These are phyloP conservation scores for Entomortierella lignicola DNA, from an alignment of 192 early-diverging fungal species.

Conservation along the genomic window DNA sequence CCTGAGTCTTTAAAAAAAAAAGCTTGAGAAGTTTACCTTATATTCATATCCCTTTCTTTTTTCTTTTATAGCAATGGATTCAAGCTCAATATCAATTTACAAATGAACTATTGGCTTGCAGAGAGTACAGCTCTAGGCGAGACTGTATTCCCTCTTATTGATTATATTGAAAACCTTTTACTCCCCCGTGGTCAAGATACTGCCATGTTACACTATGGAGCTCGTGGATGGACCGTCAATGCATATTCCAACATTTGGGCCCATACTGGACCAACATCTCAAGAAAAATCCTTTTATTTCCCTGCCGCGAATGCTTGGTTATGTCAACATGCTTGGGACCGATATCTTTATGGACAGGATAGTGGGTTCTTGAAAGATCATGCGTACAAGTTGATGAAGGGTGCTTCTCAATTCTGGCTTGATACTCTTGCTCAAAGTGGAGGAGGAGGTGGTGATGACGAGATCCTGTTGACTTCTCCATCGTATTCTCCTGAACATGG, in stretches of 20 bases:
- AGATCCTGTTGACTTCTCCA: constrained; percentile 19
- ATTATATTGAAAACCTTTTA: constrained; percentile 45
- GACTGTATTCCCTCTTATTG: constrained; percentile 47
- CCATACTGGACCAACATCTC: constrained; percentile 42
- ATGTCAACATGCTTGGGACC: constrained; percentile 47
- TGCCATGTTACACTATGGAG: constrained; percentile 29
- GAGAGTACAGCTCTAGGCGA: constrained; percentile 46
- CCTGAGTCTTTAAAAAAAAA: no score
- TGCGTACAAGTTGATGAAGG: constrained; percentile 52
- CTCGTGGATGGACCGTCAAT: constrained; percentile 44
- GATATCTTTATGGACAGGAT: constrained; percentile 42
- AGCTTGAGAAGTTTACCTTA: no score
- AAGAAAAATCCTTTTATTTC: constrained; percentile 32
- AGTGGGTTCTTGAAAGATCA: constrained; percentile 33
- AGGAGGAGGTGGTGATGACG: neutral
- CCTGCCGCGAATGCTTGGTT: constrained; percentile 51
- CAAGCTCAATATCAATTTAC: constrained; percentile 40
- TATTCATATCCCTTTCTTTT: neutral
- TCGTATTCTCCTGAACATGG: constrained; percentile 47
- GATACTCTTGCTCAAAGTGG: constrained; percentile 17
- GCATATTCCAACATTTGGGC: constrained; percentile 52
- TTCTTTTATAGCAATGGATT: constrained; percentile 25
- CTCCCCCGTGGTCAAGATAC: constrained; percentile 49
- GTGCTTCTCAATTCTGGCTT: constrained; percentile 45
- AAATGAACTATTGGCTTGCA: constrained; percentile 54